These are phyloP conservation scores for Moelleriella libera DNA, from an alignment of 2,329 filamentous ascomycete genomes.

Conservation along the genomic window DNA sequence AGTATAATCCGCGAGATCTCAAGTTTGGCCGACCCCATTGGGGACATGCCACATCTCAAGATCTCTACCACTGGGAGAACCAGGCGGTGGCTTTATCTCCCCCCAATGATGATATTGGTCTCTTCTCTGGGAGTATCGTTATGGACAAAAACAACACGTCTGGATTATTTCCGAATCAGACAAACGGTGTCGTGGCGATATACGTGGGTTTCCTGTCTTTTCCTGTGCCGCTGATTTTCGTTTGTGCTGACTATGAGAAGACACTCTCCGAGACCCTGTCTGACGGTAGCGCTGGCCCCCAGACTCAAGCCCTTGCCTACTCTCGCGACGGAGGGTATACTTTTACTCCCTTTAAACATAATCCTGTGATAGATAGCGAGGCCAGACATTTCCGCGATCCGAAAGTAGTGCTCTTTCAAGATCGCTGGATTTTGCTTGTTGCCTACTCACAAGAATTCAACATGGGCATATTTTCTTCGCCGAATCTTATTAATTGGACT, in stretches of 20 bases:
- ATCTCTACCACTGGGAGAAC: background rate
- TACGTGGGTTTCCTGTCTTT: background rate
- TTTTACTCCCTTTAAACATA: background rate
- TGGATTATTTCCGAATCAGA: background rate
- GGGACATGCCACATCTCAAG: background rate
- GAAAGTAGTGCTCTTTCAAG: background rate
- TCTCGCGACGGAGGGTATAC: background rate
- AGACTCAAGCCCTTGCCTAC: background rate
- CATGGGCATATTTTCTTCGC: background rate
- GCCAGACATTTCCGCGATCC: background rate
- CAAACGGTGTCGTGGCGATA: background rate
- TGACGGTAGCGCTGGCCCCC: background rate
- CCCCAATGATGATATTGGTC: background rate
- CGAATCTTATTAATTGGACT: background rate
- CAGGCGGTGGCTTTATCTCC: background rate
- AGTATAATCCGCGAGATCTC: background rate
- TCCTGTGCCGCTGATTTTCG: background rate
- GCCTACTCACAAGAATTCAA: background rate
- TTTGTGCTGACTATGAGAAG: background rate
- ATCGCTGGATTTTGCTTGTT: background rate
- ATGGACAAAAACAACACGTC: background rate
- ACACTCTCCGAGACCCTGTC: background rate
- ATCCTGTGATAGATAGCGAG: background rate
- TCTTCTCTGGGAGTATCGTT: background rate
- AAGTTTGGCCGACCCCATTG: background rate